phyloP scores from a whole-genome alignment of 2,329 filamentous ascomycete species.

The Xylaria hypoxylon region DNA sequence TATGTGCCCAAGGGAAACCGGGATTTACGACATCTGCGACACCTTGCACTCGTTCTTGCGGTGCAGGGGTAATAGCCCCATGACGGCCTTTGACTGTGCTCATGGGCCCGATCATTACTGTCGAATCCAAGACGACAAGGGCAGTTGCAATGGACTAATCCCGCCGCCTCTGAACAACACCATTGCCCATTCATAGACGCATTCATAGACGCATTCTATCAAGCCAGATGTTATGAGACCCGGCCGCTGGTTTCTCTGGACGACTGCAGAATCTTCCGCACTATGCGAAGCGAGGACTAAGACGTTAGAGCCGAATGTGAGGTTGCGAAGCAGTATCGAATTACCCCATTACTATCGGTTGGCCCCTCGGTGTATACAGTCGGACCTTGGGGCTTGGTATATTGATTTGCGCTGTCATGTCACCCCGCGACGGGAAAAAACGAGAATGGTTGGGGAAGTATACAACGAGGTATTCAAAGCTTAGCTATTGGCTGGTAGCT shows the following conservation, averaged over 20 bases:
- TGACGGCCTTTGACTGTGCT: conserved; percentile 39
- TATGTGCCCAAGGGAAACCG: conserved; percentile 29
- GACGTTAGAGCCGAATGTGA: background rate
- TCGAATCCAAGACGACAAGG: conserved; percentile 35
- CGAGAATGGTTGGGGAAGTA: conserved; percentile 4
- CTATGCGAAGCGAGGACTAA: background rate
- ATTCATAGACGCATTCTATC: too few species aligned
- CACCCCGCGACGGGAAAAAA: background rate
- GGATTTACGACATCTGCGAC: conserved; percentile 41
- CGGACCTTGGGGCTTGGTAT: background rate
- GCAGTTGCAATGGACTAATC: conserved; percentile 32
- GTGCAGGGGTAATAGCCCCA: conserved; percentile 30
- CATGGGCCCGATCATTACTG: conserved; percentile 35
- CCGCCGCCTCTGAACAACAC: conserved; percentile 38
- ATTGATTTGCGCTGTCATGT: background rate
- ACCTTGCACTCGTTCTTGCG: conserved; percentile 38
- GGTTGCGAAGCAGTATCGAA: background rate
- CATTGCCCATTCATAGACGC: conserved; percentile 2
- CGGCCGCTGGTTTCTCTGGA: background rate
- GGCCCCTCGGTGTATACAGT: background rate
- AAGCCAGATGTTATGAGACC: background rate
- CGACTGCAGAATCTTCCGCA: background rate
- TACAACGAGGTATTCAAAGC: conserved; percentile 4
- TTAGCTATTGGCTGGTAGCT: background rate
- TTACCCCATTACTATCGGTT: background rate